Evolutionary conservation across 345 rosid species (phyloP).

Genomic region (Triadica sebifera): DNA sequence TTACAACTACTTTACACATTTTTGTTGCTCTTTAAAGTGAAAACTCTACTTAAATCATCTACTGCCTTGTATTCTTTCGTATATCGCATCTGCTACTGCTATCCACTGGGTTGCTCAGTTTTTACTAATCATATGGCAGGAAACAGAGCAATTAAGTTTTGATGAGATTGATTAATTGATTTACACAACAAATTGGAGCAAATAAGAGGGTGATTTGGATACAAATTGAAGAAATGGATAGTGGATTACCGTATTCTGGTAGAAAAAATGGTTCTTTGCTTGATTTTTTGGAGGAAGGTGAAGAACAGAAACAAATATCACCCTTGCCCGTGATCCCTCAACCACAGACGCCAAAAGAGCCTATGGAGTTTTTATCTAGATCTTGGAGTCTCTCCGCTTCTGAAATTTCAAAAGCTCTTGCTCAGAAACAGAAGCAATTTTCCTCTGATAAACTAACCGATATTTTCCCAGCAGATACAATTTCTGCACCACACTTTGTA

Average conservation of each 20-base stretch:
- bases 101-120: background rate
- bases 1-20: background rate
- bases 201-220: background rate
- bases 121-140: conserved; percentile 10
- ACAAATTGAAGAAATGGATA: conserved; percentile 43
- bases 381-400: conserved; percentile 92
- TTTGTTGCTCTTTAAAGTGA: background rate
- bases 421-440: conserved; percentile 63
- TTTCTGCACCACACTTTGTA: conserved; percentile 49
- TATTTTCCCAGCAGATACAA: conserved; percentile 39
- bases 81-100: background rate
- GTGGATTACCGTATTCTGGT: conserved; percentile 39
- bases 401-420: conserved; percentile 85
- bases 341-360: conserved; percentile 83
- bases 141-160: conserved; percentile 15
- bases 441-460: conserved; percentile 26
- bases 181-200: background rate
- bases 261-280: conserved; percentile 44
- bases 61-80: background rate
- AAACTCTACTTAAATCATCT: background rate
- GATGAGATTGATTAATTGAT: background rate
- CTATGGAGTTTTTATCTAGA: conserved; percentile 92
- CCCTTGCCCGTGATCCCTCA: conserved; percentile 56
- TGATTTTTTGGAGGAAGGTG: conserved; percentile 57
- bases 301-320: conserved; percentile 35